Percentiles rank a stretch among this genome's conserved stretches.
Evolutionary conservation across 148 eudicot species (phyloP).

Genomic region (Arctostaphylos glauca): DNA sequence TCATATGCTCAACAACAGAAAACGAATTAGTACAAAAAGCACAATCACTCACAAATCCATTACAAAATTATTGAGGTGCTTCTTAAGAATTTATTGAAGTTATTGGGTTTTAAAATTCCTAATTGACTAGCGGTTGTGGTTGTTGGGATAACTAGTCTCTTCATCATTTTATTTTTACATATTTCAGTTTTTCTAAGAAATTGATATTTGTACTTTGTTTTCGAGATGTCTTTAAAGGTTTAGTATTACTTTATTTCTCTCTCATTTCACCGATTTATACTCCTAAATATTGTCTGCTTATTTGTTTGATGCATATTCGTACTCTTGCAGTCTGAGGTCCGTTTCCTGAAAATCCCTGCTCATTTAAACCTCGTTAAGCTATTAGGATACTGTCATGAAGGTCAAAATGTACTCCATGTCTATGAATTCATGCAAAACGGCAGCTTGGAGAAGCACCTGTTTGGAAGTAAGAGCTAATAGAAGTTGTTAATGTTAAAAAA

Average conservation of each 20-base stretch:
- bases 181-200: neutral
- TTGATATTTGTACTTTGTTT: neutral
- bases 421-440: slow-evolving; percentile 84
- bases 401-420: slow-evolving; percentile 64
- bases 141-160: neutral
- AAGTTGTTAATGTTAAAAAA: neutral
- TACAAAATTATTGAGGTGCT: neutral
- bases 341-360: slow-evolving; percentile 69
- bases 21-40: neutral
- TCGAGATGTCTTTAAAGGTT: neutral
- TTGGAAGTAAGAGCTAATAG: slow-evolving; percentile 60
- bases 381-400: slow-evolving; percentile 78
- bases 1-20: neutral
- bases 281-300: neutral
- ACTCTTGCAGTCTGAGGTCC: slow-evolving; percentile 63
- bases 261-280: neutral
- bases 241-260: neutral
- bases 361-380: slow-evolving; percentile 83
- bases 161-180: neutral
- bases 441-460: slow-evolving; percentile 82
- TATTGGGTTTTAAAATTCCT: neutral
- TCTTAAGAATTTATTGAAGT: neutral
- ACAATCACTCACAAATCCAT: neutral
- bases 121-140: neutral
- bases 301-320: slow-evolving; percentile 8